Evolutionary conservation across 139 green algal genomes (phyloP), one percentile per base, ranked within the genome.

Genomic region (Coccomyxa sp.): DNA sequence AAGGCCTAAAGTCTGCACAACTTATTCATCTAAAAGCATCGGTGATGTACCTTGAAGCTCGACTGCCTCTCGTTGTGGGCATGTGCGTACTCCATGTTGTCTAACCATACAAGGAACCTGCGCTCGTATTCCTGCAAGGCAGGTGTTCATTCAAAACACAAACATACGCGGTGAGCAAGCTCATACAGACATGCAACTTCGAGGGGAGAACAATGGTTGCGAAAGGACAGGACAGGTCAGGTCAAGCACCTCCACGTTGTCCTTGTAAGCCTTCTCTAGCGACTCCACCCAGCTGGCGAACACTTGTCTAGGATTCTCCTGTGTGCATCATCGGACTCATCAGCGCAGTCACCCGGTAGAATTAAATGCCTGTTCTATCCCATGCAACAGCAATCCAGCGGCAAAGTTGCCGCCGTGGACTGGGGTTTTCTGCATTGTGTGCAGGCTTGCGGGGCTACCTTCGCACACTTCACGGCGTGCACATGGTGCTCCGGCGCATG

Each of bases 31-130:
- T n/a, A n/a, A n/a, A n/a, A n/a, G n/a, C n/a, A n/a, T n/a, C n/a
- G n/a, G n/a, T n/a, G n/a, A n/a, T n/a, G 55, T 44, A 89, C 85
- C 84, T 87, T 93, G 85, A 94, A 88, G 2, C 80, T 83, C 16
- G 70, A 83, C 68, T 84, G 70, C 41, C 85, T 50, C 44, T 76
- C 54, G 82, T 98, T 98, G 87, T 97, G 91, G 8, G 86, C 85
- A 5, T 89, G 34, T 12, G 96, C 81, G 77, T 88, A 98, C 40
- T 86, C 77, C 24, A 96, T 74, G 83, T 98, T 98, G 50, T 95
- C 89, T 24, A 90, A 70, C 92, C 95, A 98, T 0, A 93, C 86
- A 33, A 27, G 50, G 55, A 97, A 93, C 36, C 88, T 79, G 10
- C 31, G 68, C 40, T 88, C 83, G 68, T 91, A 89, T 83, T 94